Conservation (phyloP, 2,329 filamentous ascomycete genomes). For the Trichoderma citrinoviride region DNA sequence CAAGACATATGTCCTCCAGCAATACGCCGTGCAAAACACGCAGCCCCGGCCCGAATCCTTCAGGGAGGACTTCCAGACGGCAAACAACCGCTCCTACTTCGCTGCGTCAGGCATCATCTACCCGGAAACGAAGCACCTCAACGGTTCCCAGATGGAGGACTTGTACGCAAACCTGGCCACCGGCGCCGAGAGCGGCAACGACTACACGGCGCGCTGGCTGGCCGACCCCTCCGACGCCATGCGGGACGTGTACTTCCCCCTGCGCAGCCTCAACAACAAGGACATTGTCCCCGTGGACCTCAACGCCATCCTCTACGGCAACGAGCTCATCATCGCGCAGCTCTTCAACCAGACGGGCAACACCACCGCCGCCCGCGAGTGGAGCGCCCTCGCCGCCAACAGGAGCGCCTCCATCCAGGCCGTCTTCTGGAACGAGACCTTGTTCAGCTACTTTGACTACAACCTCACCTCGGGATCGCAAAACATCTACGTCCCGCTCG, state of each 20-base stretch:
- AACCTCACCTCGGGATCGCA: conserved; percentile 60
- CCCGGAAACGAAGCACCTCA: conserved; percentile 49
- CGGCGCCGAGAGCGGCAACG: conserved; percentile 65
- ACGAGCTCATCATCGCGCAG: conserved; percentile 57
- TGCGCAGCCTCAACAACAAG: conserved; percentile 60
- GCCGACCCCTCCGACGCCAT: conserved; percentile 56
- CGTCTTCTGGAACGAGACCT: conserved; percentile 62
- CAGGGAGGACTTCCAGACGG: conserved; percentile 62
- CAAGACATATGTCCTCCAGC: conserved; percentile 53
- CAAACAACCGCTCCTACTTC: conserved; percentile 64
- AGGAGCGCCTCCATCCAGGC: conserved; percentile 62
- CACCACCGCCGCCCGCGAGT: conserved; percentile 46
- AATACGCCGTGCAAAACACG: conserved; percentile 61
- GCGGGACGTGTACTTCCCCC: conserved; percentile 60
- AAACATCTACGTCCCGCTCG: conserved; percentile 52
- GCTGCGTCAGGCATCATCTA: conserved; percentile 57
- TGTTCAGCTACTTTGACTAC: conserved; percentile 66
- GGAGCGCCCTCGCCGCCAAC: conserved; percentile 47
- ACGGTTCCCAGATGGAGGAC: conserved; percentile 48
- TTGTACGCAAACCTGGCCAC: conserved; percentile 63
- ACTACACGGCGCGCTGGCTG: conserved; percentile 61
- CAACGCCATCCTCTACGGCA: conserved; percentile 66
- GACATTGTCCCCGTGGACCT: conserved; percentile 63
- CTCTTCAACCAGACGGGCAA: conserved; percentile 55
- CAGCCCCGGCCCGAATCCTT: conserved; percentile 67